Conservation (phyloP, 192 early-diverging fungal genomes). For the Umbelopsis sp. region DNA sequence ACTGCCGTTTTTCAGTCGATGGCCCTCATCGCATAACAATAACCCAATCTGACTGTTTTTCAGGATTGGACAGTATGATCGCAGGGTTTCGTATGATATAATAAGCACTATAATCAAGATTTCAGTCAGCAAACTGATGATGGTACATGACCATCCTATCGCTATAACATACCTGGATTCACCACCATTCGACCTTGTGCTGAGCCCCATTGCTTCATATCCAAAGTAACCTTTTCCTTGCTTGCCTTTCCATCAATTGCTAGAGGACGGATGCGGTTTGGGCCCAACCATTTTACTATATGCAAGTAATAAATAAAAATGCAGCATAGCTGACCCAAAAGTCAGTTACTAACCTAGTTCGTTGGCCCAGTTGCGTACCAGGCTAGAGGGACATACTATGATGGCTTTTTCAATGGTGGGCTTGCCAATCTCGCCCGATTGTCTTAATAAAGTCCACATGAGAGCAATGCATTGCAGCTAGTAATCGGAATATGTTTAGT, state of each 20-base stretch:
- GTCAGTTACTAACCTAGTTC: slow-evolving; percentile 63
- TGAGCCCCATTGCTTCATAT: slow-evolving; percentile 78
- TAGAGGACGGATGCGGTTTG: slow-evolving; percentile 77
- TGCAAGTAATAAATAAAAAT: not conserved
- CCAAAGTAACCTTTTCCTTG: slow-evolving; percentile 81
- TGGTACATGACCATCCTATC: not conserved
- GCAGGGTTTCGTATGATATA: slow-evolving; percentile 96
- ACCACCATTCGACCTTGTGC: slow-evolving; percentile 85
- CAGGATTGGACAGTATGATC: slow-evolving; percentile 78
- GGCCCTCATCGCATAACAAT: slow-evolving; percentile 96
- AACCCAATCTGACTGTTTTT: slow-evolving; percentile 84
- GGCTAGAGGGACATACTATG: slow-evolving; percentile 92
- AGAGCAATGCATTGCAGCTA: slow-evolving; percentile 90
- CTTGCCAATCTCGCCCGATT: slow-evolving; percentile 87
- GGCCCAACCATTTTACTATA: slow-evolving; percentile 90
- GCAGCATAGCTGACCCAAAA: not conserved
- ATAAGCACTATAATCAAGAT: slow-evolving; percentile 74
- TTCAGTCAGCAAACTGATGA: not conserved
- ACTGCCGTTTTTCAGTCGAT: slow-evolving; percentile 91
- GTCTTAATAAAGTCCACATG: slow-evolving; percentile 95
- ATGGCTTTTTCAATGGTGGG: slow-evolving; percentile 96
- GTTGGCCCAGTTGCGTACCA: slow-evolving; percentile 99
- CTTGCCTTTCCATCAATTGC: slow-evolving; percentile 89
- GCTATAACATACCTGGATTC: slow-evolving; percentile 60
- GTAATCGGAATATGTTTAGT: not conserved